Evolutionary conservation across 2,329 filamentous ascomycete genomes (phyloP), one percentile per base, ranked within the genome.

Genomic region (Penicillium aurantiogriseum): DNA sequence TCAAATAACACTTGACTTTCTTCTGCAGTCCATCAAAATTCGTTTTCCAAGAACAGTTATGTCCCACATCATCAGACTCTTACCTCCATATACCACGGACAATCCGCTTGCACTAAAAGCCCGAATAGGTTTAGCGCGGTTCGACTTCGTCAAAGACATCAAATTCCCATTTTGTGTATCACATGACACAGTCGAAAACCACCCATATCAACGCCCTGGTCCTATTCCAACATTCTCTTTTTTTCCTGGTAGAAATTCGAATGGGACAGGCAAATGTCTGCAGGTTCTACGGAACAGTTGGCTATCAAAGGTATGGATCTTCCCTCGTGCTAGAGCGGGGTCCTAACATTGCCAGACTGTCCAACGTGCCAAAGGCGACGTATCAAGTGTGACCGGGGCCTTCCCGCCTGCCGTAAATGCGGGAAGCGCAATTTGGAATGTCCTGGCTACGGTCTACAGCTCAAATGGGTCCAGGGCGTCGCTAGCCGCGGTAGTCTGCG

Each of bases 391-490:
- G 68, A 69, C 55, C 53, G 68, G 49, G 61, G 59, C 3, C 54
- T 66, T 6, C 67, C 68, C 10, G 48, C 35, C 23, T 69, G 67
- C 51, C 39, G 57, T 17, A 70, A 70, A 58, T 70, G 67, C 48
- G 53, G 52, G 9, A 66, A 65, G n/a, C 68, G 68, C 10, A 60
- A 56, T 35, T 57, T 65, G n/a, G 44, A 57, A 21, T 70, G 67
- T 47, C 67, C 67, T 3, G 67, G 67, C 1, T 70, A 70, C 51
- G 65, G 67, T 4, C 48, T 64, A 15, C 54, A 59, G 36, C 54
- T 67, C 39, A 63, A 61, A 57, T 70, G 68, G 68, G 61, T 55
- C 44, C 58, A 69, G 60, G 67, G 64, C 1, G 61, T 69, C 5
- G 63, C 67, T 35, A 69, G 68, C 38, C 58, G 66, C 25, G 68